Evolutionary conservation across 306 rosid genomes (phyloP).

Genomic region (Canavalia gladiata): DNA sequence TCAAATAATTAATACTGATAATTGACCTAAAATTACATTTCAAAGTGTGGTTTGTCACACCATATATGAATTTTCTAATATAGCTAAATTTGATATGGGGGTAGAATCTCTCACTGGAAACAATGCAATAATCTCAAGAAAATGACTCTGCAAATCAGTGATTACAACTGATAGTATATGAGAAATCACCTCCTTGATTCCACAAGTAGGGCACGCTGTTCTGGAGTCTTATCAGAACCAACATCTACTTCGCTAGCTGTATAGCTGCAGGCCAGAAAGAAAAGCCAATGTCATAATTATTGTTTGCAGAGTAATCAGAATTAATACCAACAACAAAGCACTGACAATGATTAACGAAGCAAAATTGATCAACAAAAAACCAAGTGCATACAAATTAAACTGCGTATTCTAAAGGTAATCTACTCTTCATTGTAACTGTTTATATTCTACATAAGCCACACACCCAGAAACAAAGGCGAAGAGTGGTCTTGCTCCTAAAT

Average conservation of each 20-base stretch:
- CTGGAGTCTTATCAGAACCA: constrained; percentile 67
- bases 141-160: constrained; percentile 15
- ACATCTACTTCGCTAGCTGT: constrained; percentile 72
- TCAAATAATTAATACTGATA: constrained; percentile 8
- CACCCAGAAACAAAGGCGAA: background rate
- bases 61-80: background rate
- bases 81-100: background rate
- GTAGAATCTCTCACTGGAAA: constrained; percentile 30
- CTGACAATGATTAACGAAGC: constrained; percentile 30
- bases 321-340: constrained; percentile 15
- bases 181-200: constrained; percentile 87
- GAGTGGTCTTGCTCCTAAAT: constrained; percentile 14
- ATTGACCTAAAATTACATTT: constrained; percentile 33
- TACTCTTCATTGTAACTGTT: constrained; percentile 29
- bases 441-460: constrained; percentile 29
- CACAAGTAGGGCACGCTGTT: constrained; percentile 88
- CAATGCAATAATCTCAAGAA: constrained; percentile 17
- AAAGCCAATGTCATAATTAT: constrained; percentile 35
- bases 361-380: constrained; percentile 34
- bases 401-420: constrained; percentile 12
- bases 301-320: constrained; percentile 31
- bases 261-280: constrained; percentile 65
- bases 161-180: background rate
- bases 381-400: constrained; percentile 34
- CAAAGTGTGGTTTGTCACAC: constrained; percentile 19